Percentiles rank a stretch among this genome's conserved stretches.
These are phyloP conservation scores for Purpureocillium takamizusanense DNA, from an alignment of 2,329 filamentous ascomycete genomes.

Conservation along the genomic window DNA sequence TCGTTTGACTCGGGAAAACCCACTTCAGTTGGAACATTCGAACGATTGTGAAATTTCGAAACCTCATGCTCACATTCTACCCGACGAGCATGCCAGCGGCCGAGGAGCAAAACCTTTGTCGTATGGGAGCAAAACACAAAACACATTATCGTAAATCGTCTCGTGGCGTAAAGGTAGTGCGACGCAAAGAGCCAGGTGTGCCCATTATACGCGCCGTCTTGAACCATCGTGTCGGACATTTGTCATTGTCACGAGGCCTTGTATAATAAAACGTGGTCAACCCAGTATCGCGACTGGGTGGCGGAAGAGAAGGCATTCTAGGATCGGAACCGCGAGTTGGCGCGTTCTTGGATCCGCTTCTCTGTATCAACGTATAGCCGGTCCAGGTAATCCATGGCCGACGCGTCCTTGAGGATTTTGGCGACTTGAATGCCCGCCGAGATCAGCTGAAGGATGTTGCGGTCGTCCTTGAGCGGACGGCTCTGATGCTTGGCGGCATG, in stretches of 20 bases:
- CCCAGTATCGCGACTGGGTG: slow-evolving; percentile 6
- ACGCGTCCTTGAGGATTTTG: slow-evolving; percentile 76
- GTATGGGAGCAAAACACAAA: background rate
- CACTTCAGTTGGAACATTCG: no score
- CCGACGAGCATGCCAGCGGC: slow-evolving; percentile 5
- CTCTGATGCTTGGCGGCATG: slow-evolving; percentile 78
- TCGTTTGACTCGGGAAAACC: no score
- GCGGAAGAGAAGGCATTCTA: slow-evolving; percentile 10
- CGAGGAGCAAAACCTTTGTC: background rate
- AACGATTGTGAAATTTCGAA: no score
- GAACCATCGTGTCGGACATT: background rate
- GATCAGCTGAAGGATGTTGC: slow-evolving; percentile 80
- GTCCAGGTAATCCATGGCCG: slow-evolving; percentile 76
- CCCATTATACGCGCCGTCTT: background rate
- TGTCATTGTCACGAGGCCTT: background rate
- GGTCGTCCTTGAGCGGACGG: slow-evolving; percentile 76
- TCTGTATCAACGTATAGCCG: slow-evolving; percentile 76
- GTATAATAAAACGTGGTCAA: slow-evolving; percentile 10
- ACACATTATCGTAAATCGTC: slow-evolving; percentile 7
- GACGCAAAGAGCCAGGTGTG: background rate
- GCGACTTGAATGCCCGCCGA: slow-evolving; percentile 81
- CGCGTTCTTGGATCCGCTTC: slow-evolving; percentile 64
- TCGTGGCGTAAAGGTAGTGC: background rate
- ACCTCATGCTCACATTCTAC: background rate
- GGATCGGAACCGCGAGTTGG: slow-evolving; percentile 23